A percentile compares a stretch with the other conserved stretches of the same genome.
Conservation (phyloP, 169 alveolate genomes). For the Theileria sp. region DNA sequence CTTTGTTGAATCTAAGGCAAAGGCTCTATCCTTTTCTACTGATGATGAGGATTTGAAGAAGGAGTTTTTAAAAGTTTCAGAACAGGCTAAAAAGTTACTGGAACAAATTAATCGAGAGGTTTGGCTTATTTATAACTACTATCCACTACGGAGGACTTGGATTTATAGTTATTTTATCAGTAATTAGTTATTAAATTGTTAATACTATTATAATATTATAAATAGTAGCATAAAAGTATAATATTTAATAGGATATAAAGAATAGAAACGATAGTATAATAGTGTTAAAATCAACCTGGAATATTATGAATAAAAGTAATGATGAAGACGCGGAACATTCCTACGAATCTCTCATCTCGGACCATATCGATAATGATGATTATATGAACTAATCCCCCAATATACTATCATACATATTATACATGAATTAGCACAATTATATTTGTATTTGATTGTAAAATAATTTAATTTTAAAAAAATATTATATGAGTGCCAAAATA, state of each 20-base stretch:
- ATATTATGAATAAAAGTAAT: constrained; percentile 13
- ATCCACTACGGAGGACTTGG: neutral
- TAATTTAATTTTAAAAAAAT: neutral
- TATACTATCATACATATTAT: neutral
- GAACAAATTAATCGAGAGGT: constrained; percentile 49
- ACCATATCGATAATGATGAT: constrained; percentile 15
- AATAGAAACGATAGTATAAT: constrained; percentile 15
- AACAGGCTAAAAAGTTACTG: constrained; percentile 38
- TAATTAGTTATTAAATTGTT: no score
- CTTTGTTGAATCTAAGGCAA: constrained; percentile 36
- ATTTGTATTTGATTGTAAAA: neutral
- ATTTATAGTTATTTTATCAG: no score
- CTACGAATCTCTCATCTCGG: constrained; percentile 17
- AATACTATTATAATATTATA: no score
- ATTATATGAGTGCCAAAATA: constrained; percentile 35
- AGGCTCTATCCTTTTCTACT: constrained; percentile 38
- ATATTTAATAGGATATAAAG: constrained; percentile 17
- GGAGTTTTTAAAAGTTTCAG: constrained; percentile 46
- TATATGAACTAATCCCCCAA: neutral
- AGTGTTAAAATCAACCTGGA: constrained; percentile 28
- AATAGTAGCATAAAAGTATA: neutral
- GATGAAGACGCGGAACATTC: constrained; percentile 34
- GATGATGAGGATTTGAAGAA: constrained; percentile 32
- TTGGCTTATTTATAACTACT: neutral
- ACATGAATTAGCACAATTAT: neutral